These are phyloP conservation scores for Scenedesmus sp. DNA, from an alignment of 163 green algal species.

Conservation along the genomic window DNA sequence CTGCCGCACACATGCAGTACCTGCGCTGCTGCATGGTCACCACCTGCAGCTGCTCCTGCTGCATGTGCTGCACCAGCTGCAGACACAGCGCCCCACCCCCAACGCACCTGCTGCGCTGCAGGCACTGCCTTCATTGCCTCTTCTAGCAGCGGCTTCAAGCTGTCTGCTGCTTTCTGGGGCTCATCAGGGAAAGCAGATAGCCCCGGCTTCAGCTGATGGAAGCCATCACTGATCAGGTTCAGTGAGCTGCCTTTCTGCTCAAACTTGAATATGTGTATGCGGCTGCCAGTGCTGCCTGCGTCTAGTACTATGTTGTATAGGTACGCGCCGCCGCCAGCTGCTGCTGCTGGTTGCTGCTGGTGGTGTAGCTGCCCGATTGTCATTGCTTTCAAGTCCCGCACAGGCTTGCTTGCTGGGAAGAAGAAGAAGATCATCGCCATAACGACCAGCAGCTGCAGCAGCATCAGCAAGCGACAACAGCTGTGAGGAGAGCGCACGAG, in stretches of 20 bases:
- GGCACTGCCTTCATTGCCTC: constrained; percentile 89
- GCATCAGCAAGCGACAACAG: background rate
- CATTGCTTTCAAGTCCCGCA: constrained; percentile 42
- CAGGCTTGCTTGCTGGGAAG: constrained; percentile 60
- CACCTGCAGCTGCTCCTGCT: background rate
- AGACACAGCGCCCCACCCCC: background rate
- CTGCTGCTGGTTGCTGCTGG: constrained; percentile 17
- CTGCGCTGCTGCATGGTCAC: background rate
- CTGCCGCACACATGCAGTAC: background rate
- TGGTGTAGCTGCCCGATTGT: constrained; percentile 57
- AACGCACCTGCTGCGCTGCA: constrained; percentile 64
- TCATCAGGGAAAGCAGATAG: constrained; percentile 89
- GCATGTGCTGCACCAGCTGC: background rate
- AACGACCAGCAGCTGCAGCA: constrained; percentile 13
- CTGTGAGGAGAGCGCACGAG: background rate
- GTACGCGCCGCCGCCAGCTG: constrained; percentile 4
- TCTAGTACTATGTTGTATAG: constrained; percentile 95
- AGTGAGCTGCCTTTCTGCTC: constrained; percentile 59
- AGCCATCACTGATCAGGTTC: constrained; percentile 89
- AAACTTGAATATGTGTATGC: constrained; percentile 97
- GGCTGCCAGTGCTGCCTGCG: constrained; percentile 93
- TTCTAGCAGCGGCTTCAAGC: constrained; percentile 87
- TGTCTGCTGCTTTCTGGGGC: constrained; percentile 81
- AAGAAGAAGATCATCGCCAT: constrained; percentile 65
- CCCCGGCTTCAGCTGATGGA: constrained; percentile 96